A percentile compares a stretch with the other conserved stretches of the same genome.
phyloP scores from a whole-genome alignment of 2,329 filamentous ascomycete species.

The Epichloe sylvatica region DNA sequence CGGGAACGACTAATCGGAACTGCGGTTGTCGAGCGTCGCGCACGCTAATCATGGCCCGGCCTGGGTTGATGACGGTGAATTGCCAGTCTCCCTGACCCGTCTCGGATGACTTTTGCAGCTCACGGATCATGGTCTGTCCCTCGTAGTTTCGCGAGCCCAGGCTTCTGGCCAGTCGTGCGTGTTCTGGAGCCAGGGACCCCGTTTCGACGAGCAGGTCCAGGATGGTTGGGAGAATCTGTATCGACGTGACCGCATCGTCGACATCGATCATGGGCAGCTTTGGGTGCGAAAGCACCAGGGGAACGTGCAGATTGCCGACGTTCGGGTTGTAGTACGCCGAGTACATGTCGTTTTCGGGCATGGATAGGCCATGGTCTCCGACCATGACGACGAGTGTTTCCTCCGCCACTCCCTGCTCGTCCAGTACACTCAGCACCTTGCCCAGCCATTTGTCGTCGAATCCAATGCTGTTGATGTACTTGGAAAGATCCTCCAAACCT shows the following conservation, averaged over 20 bases:
- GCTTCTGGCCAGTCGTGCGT: slow-evolving; percentile 14
- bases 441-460: slow-evolving; percentile 21
- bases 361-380: slow-evolving; percentile 21
- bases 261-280: slow-evolving; percentile 18
- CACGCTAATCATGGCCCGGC: slow-evolving; percentile 19
- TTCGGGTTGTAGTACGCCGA: slow-evolving; percentile 21
- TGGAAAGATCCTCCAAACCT: slow-evolving; percentile 18
- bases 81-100: slow-evolving; percentile 18
- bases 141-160: slow-evolving; percentile 19
- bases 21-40: slow-evolving; percentile 18
- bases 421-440: slow-evolving; percentile 16
- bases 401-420: slow-evolving; percentile 19
- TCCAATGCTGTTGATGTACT: slow-evolving; percentile 20
- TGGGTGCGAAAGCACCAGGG: slow-evolving; percentile 20
- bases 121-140: slow-evolving; percentile 21
- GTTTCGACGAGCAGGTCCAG: slow-evolving; percentile 21
- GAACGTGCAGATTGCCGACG: slow-evolving; percentile 20
- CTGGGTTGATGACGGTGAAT: slow-evolving; percentile 21
- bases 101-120: slow-evolving; percentile 10
- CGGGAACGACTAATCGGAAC: slow-evolving; percentile 19
- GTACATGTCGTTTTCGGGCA: slow-evolving; percentile 17
- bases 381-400: slow-evolving; percentile 20
- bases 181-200: slow-evolving; percentile 16
- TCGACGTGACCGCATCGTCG: slow-evolving; percentile 18
- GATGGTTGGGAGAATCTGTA: slow-evolving; percentile 21